Evolutionary conservation across 345 rosid species (phyloP), one percentile per base, ranked within the genome.

Genomic region (Melaleuca alternifolia): DNA sequence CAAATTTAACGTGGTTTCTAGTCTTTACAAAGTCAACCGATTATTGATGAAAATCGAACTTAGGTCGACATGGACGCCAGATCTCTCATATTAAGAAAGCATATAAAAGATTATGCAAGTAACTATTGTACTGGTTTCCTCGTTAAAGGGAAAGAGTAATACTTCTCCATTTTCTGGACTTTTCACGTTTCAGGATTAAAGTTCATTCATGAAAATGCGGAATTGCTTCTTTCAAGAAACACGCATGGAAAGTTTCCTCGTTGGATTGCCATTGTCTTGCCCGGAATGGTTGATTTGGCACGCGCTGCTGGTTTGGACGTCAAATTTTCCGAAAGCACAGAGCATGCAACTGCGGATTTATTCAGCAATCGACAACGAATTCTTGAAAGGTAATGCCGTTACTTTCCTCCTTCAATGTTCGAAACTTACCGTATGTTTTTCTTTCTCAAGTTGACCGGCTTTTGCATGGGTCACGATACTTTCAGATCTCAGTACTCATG

Each of bases 251-350:
- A 26, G 3, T 88, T 85, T 85, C 96, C 98, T 82, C 94, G 92
- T 79, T 90, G 96, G 98, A 91, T 95, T 48, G 57, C 89, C 50
- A 89, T 94, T 30, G 86, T 87, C 50, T 94, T 95, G 86, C 92
- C 92, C 14, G 93, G 88, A 79, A 90, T 91, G 88, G 65, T 94
- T n/a, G 95, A 92, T 85, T 89, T 89, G 88, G 94, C 95, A 41
- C 87, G n/a, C 44, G 10, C 50, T 82, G 85, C 50, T 62, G 95
- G 92, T 50, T 84, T 94, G 21, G 81, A 93, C 12, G 85, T 92
- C 52, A 85, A 77, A 20, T 91, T 91, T 50, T 52, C 92, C 6
- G 84, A 84, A 12, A 54, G 46, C 6, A 51, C 89, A 37, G 81
- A 84, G 14, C 51, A 3, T 30, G 54, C 57, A n/a, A 54, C 91